Conservation (phyloP, 208 protist species). For the Crithidia expoeki region DNA sequence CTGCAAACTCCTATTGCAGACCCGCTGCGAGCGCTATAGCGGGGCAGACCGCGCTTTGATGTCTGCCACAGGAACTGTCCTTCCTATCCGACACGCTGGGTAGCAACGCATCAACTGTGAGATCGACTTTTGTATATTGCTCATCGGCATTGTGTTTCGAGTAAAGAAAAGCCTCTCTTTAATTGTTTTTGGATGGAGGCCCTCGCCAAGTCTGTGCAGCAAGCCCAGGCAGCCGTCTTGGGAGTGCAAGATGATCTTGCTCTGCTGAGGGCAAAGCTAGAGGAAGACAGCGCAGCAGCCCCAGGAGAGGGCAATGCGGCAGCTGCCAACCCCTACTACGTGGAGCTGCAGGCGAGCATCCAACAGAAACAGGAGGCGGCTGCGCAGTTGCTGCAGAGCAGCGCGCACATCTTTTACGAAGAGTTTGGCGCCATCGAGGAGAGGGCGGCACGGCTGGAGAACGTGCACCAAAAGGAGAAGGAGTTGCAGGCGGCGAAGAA, state of each 20-base stretch:
- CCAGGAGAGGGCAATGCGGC: background rate
- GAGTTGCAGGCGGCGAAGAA: conserved; percentile 45
- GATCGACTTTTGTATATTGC: too few relatives aligned
- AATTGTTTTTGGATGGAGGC: conserved; percentile 41
- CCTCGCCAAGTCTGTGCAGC: conserved; percentile 40
- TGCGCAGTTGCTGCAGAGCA: conserved; percentile 39
- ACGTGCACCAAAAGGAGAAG: conserved; percentile 39
- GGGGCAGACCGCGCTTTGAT: too few relatives aligned
- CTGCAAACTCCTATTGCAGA: too few relatives aligned
- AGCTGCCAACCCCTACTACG: conserved; percentile 15
- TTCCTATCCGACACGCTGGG: too few relatives aligned
- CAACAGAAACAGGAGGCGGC: conserved; percentile 56
- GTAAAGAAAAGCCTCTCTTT: too few relatives aligned
- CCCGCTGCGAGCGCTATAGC: too few relatives aligned
- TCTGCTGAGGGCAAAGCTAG: conserved; percentile 31
- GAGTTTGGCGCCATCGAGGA: conserved; percentile 39
- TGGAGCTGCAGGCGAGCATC: conserved; percentile 31
- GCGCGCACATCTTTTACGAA: conserved; percentile 30
- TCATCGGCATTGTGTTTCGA: too few relatives aligned
- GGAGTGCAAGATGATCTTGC: conserved; percentile 44
- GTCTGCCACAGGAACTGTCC: too few relatives aligned
- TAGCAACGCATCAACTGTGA: too few relatives aligned
- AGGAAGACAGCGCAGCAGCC: conserved; percentile 4
- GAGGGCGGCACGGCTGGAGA: conserved; percentile 27
- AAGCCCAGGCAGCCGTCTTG: conserved; percentile 44